Conservation (phyloP, 306 rosid species). For the Rosa lucieae region DNA sequence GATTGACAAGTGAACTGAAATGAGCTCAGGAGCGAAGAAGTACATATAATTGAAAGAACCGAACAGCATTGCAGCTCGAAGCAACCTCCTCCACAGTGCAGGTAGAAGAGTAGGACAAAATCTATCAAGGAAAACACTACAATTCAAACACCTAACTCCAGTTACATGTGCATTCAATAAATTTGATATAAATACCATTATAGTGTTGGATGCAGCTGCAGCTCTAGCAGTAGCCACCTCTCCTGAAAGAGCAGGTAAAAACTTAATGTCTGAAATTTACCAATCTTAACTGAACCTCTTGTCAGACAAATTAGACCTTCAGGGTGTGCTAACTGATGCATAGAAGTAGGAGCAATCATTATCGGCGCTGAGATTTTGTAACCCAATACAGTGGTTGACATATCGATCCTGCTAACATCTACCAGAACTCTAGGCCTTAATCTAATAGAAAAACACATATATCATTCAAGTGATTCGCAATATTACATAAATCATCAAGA, state of each 20-base stretch:
- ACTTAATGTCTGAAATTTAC: background rate
- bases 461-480: background rate
- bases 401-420: conserved; percentile 62
- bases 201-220: conserved; percentile 56
- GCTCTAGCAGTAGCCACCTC: conserved; percentile 80
- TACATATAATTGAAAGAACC: conserved; percentile 74
- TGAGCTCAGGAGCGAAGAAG: conserved; percentile 3
- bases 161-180: background rate
- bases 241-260: conserved; percentile 33
- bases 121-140: too few species aligned
- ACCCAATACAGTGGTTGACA: conserved; percentile 56
- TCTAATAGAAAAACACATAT: conserved; percentile 29
- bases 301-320: conserved; percentile 37
- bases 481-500: background rate
- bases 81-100: conserved; percentile 68
- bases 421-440: conserved; percentile 59
- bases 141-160: background rate
- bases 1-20: background rate
- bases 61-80: conserved; percentile 70
- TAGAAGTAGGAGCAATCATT: conserved; percentile 54
- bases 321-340: conserved; percentile 58
- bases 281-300: conserved; percentile 11
- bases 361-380: conserved; percentile 52
- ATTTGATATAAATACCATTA: conserved; percentile 47
- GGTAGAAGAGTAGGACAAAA: conserved; percentile 19